Evolutionary conservation across 2,329 filamentous ascomycete species (phyloP).

Genomic region (Botrytis byssoidea): DNA sequence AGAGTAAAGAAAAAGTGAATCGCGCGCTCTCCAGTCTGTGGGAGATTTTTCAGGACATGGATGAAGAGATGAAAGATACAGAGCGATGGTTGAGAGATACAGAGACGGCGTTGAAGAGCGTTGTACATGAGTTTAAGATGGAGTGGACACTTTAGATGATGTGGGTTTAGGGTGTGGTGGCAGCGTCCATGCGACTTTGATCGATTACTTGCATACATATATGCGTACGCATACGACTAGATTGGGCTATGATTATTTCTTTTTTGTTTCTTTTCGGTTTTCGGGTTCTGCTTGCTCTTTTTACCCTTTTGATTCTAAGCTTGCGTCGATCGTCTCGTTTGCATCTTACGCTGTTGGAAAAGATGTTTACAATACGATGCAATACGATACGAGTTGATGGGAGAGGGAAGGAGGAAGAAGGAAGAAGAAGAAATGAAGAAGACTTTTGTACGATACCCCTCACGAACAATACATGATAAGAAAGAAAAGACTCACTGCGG

Average conservation of each 20-base stretch:
- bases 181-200: not conserved
- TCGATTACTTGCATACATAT: conserved; percentile 1
- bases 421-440: not conserved
- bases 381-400: not conserved
- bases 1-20: not conserved
- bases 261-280: not conserved
- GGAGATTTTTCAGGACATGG: not conserved
- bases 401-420: not conserved
- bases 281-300: not conserved
- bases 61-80: not conserved
- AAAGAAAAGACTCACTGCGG: too few species aligned
- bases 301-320: not conserved
- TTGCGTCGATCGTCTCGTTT: not conserved
- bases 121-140: not conserved
- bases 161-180: not conserved
- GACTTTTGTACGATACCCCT: not conserved
- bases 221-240: not conserved
- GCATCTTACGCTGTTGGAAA: not conserved
- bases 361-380: not conserved
- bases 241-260: not conserved
- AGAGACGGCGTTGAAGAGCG: not conserved
- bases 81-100: not conserved
- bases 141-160: not conserved
- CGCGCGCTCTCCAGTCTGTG: not conserved
- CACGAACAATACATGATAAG: not conserved